Conservation (phyloP, 1,139 yeast species). For the Lipomyces yarrowii region DNA sequence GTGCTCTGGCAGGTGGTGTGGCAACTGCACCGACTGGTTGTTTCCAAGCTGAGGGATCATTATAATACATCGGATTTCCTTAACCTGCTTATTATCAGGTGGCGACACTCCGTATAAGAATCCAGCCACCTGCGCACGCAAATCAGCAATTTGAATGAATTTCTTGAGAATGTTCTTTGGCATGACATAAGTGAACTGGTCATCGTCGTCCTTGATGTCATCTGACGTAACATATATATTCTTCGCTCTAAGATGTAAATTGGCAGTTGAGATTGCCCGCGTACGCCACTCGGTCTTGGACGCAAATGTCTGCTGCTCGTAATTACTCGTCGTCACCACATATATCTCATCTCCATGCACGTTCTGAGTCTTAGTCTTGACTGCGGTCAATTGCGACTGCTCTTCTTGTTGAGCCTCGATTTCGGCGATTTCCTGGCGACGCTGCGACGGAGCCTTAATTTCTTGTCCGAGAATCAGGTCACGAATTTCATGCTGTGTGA, state of each 20-base stretch:
- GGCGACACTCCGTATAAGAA: constrained; percentile 78
- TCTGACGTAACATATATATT: constrained; percentile 72
- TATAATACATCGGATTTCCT: constrained; percentile 75
- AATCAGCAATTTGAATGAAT: constrained; percentile 79
- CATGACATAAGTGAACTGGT: constrained; percentile 66
- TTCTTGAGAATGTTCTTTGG: constrained; percentile 81
- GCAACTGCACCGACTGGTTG: constrained; percentile 62
- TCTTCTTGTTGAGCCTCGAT: constrained; percentile 58
- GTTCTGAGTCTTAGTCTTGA: constrained; percentile 81
- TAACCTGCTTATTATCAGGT: constrained; percentile 65
- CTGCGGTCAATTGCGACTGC: constrained; percentile 62
- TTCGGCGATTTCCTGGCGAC: constrained; percentile 78
- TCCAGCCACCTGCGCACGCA: constrained; percentile 82
- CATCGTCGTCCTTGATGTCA: constrained; percentile 56
- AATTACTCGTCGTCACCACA: constrained; percentile 88
- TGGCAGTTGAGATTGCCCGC: constrained; percentile 78
- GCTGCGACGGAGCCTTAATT: constrained; percentile 83
- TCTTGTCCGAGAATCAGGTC: constrained; percentile 95
- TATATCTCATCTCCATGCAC: constrained; percentile 96
- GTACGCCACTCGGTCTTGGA: constrained; percentile 92
- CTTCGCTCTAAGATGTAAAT: constrained; percentile 72
- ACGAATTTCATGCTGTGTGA: constrained; percentile 91
- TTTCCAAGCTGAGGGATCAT: constrained; percentile 89
- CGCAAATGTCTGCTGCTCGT: constrained; percentile 80
- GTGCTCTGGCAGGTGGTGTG: constrained; percentile 35